phyloP scores from a whole-genome alignment of 345 rosid genomes.

The Eucalyptus regnans region DNA sequence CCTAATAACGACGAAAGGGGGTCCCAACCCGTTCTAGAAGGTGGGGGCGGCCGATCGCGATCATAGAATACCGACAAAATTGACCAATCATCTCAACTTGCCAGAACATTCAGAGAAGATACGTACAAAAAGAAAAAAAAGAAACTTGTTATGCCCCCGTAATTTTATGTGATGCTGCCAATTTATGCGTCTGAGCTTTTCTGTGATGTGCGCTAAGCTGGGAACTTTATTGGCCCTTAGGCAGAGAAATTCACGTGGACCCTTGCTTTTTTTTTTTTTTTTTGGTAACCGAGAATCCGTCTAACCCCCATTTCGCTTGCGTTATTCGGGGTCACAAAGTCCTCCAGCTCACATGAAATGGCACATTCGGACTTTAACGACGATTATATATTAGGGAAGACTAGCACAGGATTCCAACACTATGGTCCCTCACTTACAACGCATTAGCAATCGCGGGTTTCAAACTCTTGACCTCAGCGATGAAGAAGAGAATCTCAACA shows the following conservation, averaged over 20 bases:
- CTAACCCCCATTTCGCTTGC: too few species aligned
- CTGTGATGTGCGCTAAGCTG: neutral
- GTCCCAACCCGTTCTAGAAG: neutral
- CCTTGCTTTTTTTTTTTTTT: neutral
- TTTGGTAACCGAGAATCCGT: too few species aligned
- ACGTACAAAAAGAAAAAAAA: accelerated
- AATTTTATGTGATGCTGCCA: neutral
- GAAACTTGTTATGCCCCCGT: neutral
- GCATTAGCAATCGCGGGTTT: too few species aligned
- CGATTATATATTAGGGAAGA: too few species aligned
- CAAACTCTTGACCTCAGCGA: too few species aligned
- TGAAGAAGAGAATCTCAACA: too few species aligned
- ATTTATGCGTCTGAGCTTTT: neutral
- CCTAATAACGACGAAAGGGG: neutral
- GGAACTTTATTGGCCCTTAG: neutral
- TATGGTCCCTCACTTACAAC: too few species aligned
- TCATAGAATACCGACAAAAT: neutral
- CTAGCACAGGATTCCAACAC: too few species aligned
- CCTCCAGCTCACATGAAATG: too few species aligned
- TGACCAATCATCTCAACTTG: neutral
- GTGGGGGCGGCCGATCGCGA: neutral
- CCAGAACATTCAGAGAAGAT: neutral
- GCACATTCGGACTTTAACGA: too few species aligned
- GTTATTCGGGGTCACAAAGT: too few species aligned
- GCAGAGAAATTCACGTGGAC: neutral